These are phyloP conservation scores for Coemansia umbellata DNA, from an alignment of 192 early-diverging fungal species.

Conservation along the genomic window DNA sequence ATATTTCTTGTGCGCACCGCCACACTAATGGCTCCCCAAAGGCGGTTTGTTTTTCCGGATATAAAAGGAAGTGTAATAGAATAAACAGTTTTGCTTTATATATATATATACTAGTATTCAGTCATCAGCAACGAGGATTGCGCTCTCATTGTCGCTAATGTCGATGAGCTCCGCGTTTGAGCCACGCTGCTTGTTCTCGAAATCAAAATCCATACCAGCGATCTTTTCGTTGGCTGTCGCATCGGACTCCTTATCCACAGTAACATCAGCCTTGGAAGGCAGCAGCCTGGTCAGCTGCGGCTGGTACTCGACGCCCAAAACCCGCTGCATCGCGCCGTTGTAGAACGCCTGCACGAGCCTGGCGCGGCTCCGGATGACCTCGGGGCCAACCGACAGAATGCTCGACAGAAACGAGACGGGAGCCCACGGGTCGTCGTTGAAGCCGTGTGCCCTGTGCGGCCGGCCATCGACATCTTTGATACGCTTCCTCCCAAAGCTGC, in stretches of 20 bases:
- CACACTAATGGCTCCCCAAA: too few relatives aligned
- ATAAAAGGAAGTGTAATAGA: too few relatives aligned
- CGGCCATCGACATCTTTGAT: conserved; percentile 16
- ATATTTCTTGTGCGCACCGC: too few relatives aligned
- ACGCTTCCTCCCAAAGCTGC: conserved; percentile 11
- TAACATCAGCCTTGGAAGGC: neutral
- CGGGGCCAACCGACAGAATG: conserved; percentile 19
- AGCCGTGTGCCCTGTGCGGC: neutral
- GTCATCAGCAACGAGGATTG: too few relatives aligned
- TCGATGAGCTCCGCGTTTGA: neutral
- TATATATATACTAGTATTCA: too few relatives aligned
- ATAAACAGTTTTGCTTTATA: too few relatives aligned
- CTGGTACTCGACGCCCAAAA: conserved; percentile 34
- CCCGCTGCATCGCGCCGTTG: conserved; percentile 31
- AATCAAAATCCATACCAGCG: conserved; percentile 28
- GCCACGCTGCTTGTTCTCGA: neutral
- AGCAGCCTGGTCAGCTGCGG: conserved; percentile 26
- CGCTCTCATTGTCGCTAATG: neutral
- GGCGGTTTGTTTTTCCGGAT: too few relatives aligned
- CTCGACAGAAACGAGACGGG: conserved; percentile 49
- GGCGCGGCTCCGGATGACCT: conserved; percentile 11
- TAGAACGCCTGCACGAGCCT: conserved; percentile 23
- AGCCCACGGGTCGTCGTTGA: conserved; percentile 38
- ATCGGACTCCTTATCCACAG: neutral
- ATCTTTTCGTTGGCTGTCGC: conserved; percentile 19